These are phyloP conservation scores for Cicer judaicum DNA, from an alignment of 306 rosid genomes.

Conservation along the genomic window DNA sequence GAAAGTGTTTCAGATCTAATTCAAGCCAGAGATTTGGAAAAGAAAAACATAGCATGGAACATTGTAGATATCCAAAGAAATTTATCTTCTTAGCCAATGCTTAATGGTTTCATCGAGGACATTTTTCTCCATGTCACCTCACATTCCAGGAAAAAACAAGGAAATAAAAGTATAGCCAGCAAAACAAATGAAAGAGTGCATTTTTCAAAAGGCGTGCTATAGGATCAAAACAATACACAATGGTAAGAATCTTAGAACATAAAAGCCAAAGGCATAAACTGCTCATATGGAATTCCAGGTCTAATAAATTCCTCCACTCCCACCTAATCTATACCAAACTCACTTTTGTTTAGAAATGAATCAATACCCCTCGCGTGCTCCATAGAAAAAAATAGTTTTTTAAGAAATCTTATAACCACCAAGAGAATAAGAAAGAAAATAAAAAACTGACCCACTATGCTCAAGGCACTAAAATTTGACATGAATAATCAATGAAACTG, in stretches of 20 bases:
- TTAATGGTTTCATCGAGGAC: background rate
- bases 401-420: background rate
- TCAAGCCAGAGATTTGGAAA: slow-evolving; percentile 19
- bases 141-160: background rate
- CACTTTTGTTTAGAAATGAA: background rate
- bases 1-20: slow-evolving; percentile 7
- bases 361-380: background rate
- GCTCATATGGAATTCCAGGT: background rate
- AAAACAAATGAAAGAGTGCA: background rate
- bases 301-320: background rate
- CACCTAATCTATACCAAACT: background rate
- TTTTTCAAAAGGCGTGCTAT: background rate
- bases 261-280: background rate
- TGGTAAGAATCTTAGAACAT: slow-evolving; percentile 5
- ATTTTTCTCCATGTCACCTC: slow-evolving; percentile 3
- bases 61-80: background rate
- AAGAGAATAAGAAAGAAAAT: background rate
- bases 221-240: slow-evolving; percentile 4
- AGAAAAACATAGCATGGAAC: slow-evolving; percentile 17
- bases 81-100: slow-evolving; percentile 21
- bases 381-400: background rate
- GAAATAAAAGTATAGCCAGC: background rate
- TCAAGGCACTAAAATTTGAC: background rate
- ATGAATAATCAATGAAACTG: background rate
- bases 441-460: background rate